These are phyloP conservation scores for Podila verticillata DNA, from an alignment of 192 early-diverging fungal species.

Conservation along the genomic window DNA sequence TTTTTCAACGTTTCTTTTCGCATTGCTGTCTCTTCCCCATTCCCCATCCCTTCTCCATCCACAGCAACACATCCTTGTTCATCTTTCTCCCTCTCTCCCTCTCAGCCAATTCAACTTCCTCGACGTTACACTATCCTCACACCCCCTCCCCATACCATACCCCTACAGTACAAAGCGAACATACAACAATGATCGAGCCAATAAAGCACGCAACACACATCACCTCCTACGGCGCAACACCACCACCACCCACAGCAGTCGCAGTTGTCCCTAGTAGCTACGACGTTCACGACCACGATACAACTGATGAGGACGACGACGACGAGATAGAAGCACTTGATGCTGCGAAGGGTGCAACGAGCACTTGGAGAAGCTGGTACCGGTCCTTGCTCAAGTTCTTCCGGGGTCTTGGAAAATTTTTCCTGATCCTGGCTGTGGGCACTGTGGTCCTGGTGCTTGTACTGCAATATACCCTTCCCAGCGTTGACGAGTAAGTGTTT, in stretches of 20 bases:
- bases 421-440: constrained; percentile 41
- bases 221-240: background rate
- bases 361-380: constrained; percentile 27
- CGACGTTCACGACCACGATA: background rate
- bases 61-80: background rate
- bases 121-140: background rate
- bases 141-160: background rate
- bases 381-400: constrained; percentile 31
- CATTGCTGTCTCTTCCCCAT: too few species aligned
- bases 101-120: too few species aligned
- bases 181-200: background rate
- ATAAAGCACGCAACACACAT: background rate
- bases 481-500: constrained; percentile 43
- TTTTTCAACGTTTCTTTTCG: too few species aligned
- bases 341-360: background rate
- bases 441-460: constrained; percentile 33
- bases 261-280: background rate
- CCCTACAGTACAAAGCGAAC: constrained; percentile 3
- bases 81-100: background rate
- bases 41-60: background rate
- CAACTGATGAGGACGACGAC: constrained; percentile 12
- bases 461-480: constrained; percentile 39
- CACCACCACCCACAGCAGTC: background rate
- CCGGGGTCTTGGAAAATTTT: constrained; percentile 49
- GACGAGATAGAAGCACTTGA: background rate